A percentile compares a stretch with the other conserved stretches of the same genome.
Conservation (phyloP, 495 filamentous ascomycete genomes). For the Podospora conica region DNA sequence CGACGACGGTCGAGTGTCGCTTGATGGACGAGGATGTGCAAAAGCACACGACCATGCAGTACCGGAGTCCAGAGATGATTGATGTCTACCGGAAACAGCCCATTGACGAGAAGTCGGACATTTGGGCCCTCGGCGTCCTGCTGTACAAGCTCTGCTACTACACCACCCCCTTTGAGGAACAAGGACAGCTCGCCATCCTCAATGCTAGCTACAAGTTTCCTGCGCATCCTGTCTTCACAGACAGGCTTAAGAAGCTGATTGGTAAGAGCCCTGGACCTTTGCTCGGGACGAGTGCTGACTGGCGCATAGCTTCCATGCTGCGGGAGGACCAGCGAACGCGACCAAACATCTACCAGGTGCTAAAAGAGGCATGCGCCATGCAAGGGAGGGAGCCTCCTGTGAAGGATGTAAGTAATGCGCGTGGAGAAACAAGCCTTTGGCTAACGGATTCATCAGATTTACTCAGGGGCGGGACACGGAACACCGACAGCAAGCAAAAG, state of each 20-base stretch:
- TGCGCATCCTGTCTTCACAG: conserved; percentile 78
- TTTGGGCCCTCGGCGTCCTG: conserved; percentile 93
- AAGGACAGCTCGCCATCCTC: conserved; percentile 95
- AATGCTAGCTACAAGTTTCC: conserved; percentile 96
- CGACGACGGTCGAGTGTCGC: conserved; percentile 76
- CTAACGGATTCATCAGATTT: conserved; percentile 57
- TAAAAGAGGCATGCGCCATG: conserved; percentile 81
- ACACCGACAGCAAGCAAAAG: conserved; percentile 23
- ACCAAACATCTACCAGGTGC: conserved; percentile 90
- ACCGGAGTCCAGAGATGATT: conserved; percentile 97
- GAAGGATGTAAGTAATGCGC: conserved; percentile 64
- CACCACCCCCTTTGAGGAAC: conserved; percentile 96
- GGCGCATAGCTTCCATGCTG: conserved; percentile 71
- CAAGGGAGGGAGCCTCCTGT: conserved; percentile 84
- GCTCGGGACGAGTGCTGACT: conserved; percentile 28
- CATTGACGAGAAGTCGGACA: conserved; percentile 98
- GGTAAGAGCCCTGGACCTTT: conserved; percentile 47
- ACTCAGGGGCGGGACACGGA: conserved; percentile 44
- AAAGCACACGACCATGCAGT: conserved; percentile 93
- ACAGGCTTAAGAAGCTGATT: conserved; percentile 84
- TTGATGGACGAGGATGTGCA: conserved; percentile 96
- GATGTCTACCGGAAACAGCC: conserved; percentile 95
- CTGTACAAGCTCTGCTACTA: conserved; percentile 99
- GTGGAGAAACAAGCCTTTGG: conserved; percentile 1
- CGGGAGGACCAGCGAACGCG: conserved; percentile 73